Conservation (phyloP, 192 early-diverging fungal genomes). For the Coemansia sp. region DNA sequence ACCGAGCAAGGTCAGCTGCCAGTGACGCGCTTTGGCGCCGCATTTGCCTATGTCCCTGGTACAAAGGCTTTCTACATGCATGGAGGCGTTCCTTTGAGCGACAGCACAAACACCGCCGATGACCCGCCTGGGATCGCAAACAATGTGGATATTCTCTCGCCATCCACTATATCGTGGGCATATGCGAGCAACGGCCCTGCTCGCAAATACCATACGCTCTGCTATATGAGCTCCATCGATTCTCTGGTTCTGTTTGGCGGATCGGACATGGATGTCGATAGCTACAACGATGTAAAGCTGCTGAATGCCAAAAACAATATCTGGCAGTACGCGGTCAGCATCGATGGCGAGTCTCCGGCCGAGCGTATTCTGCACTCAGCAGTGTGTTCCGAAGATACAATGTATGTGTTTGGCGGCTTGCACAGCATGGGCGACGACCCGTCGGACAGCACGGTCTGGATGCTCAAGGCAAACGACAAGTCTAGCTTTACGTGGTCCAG, state of each 20-base stretch:
- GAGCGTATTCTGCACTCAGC: slow-evolving; percentile 64
- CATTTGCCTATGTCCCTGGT: slow-evolving; percentile 30
- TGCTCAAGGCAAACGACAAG: slow-evolving; percentile 29
- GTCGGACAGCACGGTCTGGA: slow-evolving; percentile 55
- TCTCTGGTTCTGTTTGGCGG: slow-evolving; percentile 66
- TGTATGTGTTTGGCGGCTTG: slow-evolving; percentile 67
- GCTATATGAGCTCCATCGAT: slow-evolving; percentile 57
- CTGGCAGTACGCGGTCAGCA: slow-evolving; percentile 55
- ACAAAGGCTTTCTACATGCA: slow-evolving; percentile 45
- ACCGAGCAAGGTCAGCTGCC: slow-evolving; percentile 41
- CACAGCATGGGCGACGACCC: slow-evolving; percentile 30
- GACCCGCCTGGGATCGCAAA: slow-evolving; percentile 34
- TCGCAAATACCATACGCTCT: slow-evolving; percentile 56
- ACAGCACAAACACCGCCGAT: slow-evolving; percentile 25
- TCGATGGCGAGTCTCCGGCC: slow-evolving; percentile 50
- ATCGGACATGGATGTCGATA: slow-evolving; percentile 46
- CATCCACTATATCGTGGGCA: slow-evolving; percentile 57
- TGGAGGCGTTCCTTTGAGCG: slow-evolving; percentile 44
- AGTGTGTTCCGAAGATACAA: slow-evolving; percentile 61
- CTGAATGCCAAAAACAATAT: slow-evolving; percentile 51
- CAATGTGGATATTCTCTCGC: slow-evolving; percentile 51
- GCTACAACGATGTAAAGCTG: slow-evolving; percentile 56
- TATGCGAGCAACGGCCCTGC: slow-evolving; percentile 59
- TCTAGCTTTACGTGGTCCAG: slow-evolving; percentile 40
- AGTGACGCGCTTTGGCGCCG: slow-evolving; percentile 41